Evolutionary conservation across 441 rosid genomes (phyloP), one percentile per base, ranked within the genome.

Genomic region (Viola pubescens): DNA sequence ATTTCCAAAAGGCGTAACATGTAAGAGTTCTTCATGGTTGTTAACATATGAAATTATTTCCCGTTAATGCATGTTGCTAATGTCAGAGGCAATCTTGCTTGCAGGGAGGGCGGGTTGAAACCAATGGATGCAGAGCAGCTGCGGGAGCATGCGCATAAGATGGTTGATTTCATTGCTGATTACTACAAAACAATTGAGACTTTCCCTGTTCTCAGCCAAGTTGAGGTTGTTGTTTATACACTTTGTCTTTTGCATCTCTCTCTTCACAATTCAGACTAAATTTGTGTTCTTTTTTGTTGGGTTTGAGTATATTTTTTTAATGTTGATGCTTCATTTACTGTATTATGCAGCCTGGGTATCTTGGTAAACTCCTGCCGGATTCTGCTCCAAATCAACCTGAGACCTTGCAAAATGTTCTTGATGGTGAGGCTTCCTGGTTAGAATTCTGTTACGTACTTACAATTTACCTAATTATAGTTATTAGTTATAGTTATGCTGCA

Each of bases 151-250:
- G 96, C 78, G 39, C 98, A 88, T 61, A 73, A 69, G 78, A 91
- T 91, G 98, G 89, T 86, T 63, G 96, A 86, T 74, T 91, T 91
- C 58, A 83, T 91, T 69, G 98, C 89, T 59, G 98, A 91, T 75
- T 88, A 85, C 77, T 91, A 88, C 79, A 79, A 83, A 63, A 63
- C 75, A 56, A 72, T 91, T 47, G 86, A 86, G 72, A 58, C 19
- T 48, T 82, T 75, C 72, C 97, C 96, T 7, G 95, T 91, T 74
- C 92, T 84, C 61, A 86, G 95, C 80, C 95, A 85, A 86, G 98
- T 91, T 68, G 72, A 91, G 89, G 96, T 88, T 16, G 13, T 9
- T 4, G 34, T 6, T 46, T 46, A 46, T 40, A 6, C n/a, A 14
- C 37, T 8, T 46, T 10, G 6, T 10, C 14, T 43, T 47, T 7